Base-by-base conservation (phyloP, 768 basidiomycete genomes). In the Rhodotorula toruloides region DNA sequence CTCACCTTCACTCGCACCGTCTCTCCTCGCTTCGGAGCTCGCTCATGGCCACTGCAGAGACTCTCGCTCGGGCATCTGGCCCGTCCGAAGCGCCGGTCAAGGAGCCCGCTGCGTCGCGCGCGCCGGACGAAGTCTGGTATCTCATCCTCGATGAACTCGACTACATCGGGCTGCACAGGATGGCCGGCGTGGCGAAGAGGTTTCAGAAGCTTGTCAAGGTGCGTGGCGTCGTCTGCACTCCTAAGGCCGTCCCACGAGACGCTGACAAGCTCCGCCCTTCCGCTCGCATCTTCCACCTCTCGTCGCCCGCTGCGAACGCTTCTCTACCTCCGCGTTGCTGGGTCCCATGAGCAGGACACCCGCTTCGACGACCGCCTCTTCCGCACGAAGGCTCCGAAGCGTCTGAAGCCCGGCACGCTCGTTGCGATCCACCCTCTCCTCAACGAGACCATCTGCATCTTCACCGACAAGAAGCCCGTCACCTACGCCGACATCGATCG, bases 381-480 rank as follows among this genome's bases (percentile, higher is more conserved):
- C 50, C 50, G 50, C 50, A n/a, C 3, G 9, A 34, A 34, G 32
- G 27, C 47, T n/a, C 29, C 47, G 4, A 48, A 48, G 47, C 27
- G 17, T n/a, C 47, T 48, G 17, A 2, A 11, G 27, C 4, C 27
- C 29, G 31, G 31, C 47, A 48, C 11, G 8, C 8, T 2, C n/a
- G 32, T 52, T 34, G 50, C n/a, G 22, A 34, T 32, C 21, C 50
- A 52, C 50, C 50, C 50, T 31, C 31, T 52, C 32, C 50, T 52
- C 34, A 9, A 36, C 12, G 14, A 31, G 3, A n/a, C 34, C 8
- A 14, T 9, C 32, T 52, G 50, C 50, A 32, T 36, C 50, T 32
- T 36, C 21, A 52, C 50, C 8, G 19, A 12, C 9, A 52, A 22
- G 32, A 34, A 52, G 32, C 32, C 32, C 19, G 13, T 25, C 50